Base-by-base conservation (phyloP, 2,329 filamentous ascomycete species). In the Verticillium nonalfalfae region DNA sequence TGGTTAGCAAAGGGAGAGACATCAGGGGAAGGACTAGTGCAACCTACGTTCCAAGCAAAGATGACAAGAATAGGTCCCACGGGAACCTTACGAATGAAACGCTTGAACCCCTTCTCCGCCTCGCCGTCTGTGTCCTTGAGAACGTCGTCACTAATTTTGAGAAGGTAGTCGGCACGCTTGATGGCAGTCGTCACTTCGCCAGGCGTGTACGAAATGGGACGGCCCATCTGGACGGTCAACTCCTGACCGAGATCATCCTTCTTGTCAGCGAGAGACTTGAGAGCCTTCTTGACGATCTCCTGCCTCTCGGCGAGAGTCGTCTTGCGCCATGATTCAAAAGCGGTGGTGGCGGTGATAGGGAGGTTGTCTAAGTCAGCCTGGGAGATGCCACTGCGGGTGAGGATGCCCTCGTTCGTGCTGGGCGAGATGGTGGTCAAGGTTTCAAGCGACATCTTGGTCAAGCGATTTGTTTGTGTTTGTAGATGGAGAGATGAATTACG, bases 211-310 rank as follows among this genome's bases (percentile, higher is more conserved):
- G 90, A 85, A 69, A 97, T 97, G 38, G 94, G 94, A 21, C 94
- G 85, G 52, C 94, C 94, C 93, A 98, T 98, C 79, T 98, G 93
- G 73, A 91, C 88, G 0, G 93, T 97, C 63, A 98, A 79, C 74
- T 97, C 93, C 67, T 86, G 83, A 6, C 90, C 93, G 38, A 98
- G 81, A 64, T 87, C 90, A 86, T 95, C 89, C 74, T 93, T 85
- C 72, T 86, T 88, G 58, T 86, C 83, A 15, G 78, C 76, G 34
- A 98, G 80, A 4, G 91, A 76, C 64, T 88, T 83, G 55, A 98
- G 78, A 1, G 93, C 93, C 70, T 90, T 91, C 69, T 85, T 87
- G 69, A 97, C 87, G 66, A 97, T 93, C 56, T 84, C 82, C 75
- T 96, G 89, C 59, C 94, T 86, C 65, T 93, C 85, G 59, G 83